Evolutionary conservation across 140 eudicot genomes (phyloP), one percentile per base, ranked within the genome.

Genomic region (Senecio squalidus): DNA sequence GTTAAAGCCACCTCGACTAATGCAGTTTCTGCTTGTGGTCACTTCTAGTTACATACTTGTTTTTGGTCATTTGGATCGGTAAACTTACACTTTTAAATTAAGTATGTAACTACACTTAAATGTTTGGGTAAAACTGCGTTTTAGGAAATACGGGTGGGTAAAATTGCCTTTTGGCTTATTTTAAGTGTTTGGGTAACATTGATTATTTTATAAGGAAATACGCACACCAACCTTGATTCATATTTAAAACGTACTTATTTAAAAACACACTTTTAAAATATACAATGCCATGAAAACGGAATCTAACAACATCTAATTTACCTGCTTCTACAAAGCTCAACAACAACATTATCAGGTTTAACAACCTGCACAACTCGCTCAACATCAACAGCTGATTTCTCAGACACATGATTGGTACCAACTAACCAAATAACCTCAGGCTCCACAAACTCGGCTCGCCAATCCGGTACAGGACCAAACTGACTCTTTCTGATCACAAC

Each of bases 241-340:
- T 9, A 22, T 9, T 1, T 22, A 21, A 20, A 30, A 20, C n/a
- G 0, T 29, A 43, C 41, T 41, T 15, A 17, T 13, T 1, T 13
- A 9, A 43, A 9, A 0, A 17, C 0, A 21, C 11, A 25, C 18
- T 6, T 9, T 45, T 4, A 26, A 13, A 10, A 8, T 31, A 9
- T 34, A 60, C 14, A 3, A 25, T 4, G 17, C 33, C 54, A 38
- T 6, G 2, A 21, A 65, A 47, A 57, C 36, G 36, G 57, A 65
- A 71, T 9, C 28, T 21, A 48, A 51, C 18, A 33, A 68, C 36
- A 71, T 66, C n/a, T n/a, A n/a, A n/a, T n/a, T 56, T 72, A 86
- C 96, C 98, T 91, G 92, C 96, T 91, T 73, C 95, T 81, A 58
- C 98, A 86, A 1, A 86, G 88, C 80, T 91, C 98, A 21, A 91